Percentiles rank a stretch among this genome's conserved stretches.
phyloP scores from a whole-genome alignment of 768 basidiomycete genomes.

The Tephrocybe sp. region DNA sequence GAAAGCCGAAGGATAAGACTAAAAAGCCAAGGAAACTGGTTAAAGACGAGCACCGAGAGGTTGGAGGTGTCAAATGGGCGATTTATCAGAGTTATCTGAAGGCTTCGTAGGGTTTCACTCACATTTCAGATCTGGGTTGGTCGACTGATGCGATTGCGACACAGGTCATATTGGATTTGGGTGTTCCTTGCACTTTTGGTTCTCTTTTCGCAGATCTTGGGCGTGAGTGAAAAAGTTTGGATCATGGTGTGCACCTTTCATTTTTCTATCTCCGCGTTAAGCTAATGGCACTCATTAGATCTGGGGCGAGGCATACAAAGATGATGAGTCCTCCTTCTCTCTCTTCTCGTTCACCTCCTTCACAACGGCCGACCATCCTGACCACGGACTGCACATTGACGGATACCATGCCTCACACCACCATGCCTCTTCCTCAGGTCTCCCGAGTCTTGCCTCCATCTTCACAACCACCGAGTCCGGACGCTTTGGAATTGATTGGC shows the following conservation, averaged over 20 bases:
- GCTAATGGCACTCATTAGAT: slow-evolving; percentile 27
- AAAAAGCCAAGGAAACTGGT: slow-evolving; percentile 74
- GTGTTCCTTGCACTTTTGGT: slow-evolving; percentile 46
- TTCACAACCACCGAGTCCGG: slow-evolving; percentile 19
- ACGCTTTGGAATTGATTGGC: slow-evolving; percentile 33
- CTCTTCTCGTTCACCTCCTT: slow-evolving; percentile 33
- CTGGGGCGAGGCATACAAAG: slow-evolving; percentile 67
- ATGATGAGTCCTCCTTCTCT: slow-evolving; percentile 16
- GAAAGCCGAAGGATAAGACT: slow-evolving; percentile 22
- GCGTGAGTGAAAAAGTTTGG: slow-evolving; percentile 67
- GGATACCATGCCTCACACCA: slow-evolving; percentile 28
- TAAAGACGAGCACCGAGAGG: slow-evolving; percentile 79
- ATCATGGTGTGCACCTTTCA: slow-evolving; percentile 48
- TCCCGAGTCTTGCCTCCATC: background rate
- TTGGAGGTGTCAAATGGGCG: slow-evolving; percentile 79
- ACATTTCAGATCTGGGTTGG: background rate
- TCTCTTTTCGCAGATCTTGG: slow-evolving; percentile 47
- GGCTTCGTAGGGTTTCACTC: slow-evolving; percentile 54
- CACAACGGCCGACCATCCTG: slow-evolving; percentile 28
- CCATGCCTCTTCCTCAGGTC: slow-evolving; percentile 22
- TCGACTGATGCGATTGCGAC: background rate
- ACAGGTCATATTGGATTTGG: slow-evolving; percentile 70
- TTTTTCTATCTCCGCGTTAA: background rate
- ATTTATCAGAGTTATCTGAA: slow-evolving; percentile 67
- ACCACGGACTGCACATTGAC: slow-evolving; percentile 33